Evolutionary conservation across 2,329 filamentous ascomycete genomes (phyloP), one percentile per base, ranked within the genome.

Genomic region (Fusarium nematophilum): DNA sequence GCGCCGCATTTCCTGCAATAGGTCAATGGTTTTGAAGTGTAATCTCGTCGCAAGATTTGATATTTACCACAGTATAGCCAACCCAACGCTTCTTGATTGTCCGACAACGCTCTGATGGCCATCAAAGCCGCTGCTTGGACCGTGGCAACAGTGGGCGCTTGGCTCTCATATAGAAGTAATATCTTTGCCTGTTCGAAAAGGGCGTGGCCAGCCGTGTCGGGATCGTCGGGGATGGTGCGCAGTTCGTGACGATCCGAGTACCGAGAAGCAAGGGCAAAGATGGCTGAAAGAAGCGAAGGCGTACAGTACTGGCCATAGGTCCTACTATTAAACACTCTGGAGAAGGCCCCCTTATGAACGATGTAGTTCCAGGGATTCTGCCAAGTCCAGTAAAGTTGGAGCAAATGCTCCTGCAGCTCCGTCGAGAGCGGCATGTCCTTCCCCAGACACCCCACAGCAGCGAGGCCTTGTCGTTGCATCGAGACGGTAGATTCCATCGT

Each of bases 361-460:
- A 72, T 38, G 18, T 70, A 69, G n/a, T 61, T 58, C 67, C 69
- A 71, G 0, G 65, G 57, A 10, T 72, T 71, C 30, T 68, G 65
- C 70, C 70, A 71, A 4, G 44, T 38, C 59, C 64, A 72, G 27
- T 63, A 72, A 2, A 71, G 49, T 6, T 64, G 61, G 7, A 72
- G 59, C 0, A 72, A 53, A 25, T 71, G 69, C 8, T 62, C 50
- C 26, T 67, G 57, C 2, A 72, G 53, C 6, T 71, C 69, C 2
- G 9, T 45, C 5, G 39, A 44, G 6, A 48, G 18, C 0, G 65
- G 44, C n/a, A 68, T 40, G 31, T 52, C 40, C 23, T 37, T 51
- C 23, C 38, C 37, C 31, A 36, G 7, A 15, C 37, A 27, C 31
- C 34, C 38, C 3, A 23, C 47, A 3, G 47, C 47, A n/a, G 29